These are phyloP conservation scores for Ustilago crameri DNA, from an alignment of 1,284 basidiomycete genomes.

Conservation along the genomic window DNA sequence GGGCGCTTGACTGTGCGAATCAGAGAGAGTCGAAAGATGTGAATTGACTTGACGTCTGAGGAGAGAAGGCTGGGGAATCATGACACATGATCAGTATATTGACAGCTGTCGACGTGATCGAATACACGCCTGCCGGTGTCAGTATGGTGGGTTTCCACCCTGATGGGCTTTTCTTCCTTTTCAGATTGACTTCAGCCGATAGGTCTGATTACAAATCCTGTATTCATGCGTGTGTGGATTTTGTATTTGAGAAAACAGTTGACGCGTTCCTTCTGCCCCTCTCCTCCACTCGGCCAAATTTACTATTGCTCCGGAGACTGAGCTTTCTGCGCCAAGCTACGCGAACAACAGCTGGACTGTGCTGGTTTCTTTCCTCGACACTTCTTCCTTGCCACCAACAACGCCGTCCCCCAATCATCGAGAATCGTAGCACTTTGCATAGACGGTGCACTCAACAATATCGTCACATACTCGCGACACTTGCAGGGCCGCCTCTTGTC, in stretches of 20 bases:
- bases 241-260: neutral
- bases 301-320: neutral
- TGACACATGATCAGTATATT: neutral
- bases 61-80: neutral
- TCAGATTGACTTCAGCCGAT: neutral
- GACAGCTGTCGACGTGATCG: slow-evolving; percentile 3
- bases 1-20: too few species aligned
- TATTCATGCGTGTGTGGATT: neutral
- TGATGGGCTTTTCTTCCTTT: too few species aligned
- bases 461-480: too few species aligned
- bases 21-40: too few species aligned
- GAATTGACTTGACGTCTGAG: too few species aligned
- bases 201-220: neutral
- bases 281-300: slow-evolving; percentile 21
- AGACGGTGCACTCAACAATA: too few species aligned
- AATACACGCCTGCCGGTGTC: neutral
- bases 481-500: too few species aligned
- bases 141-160: too few species aligned
- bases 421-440: too few species aligned
- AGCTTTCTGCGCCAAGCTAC: neutral
- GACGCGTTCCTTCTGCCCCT: slow-evolving; percentile 13
- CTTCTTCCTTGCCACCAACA: slow-evolving; percentile 1
- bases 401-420: neutral
- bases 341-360: neutral
- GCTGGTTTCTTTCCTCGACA: neutral